These are phyloP conservation scores for Pythium plurisporium DNA, from an alignment of 352 stramenopile genomes.

Conservation along the genomic window DNA sequence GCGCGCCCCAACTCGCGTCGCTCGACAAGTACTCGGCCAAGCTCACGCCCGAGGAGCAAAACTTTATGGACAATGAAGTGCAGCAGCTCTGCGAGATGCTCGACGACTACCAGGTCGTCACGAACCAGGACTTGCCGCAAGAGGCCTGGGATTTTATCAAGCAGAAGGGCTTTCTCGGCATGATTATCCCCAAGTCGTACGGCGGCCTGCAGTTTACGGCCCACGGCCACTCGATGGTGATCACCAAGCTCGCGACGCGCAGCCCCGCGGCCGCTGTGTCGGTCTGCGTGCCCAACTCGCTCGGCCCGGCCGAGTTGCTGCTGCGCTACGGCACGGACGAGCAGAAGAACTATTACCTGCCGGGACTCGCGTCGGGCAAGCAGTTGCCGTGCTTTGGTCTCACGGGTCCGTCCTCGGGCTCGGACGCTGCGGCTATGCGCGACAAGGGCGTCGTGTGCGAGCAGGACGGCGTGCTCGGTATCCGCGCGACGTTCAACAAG, in stretches of 20 bases:
- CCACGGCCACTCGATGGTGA: slow-evolving; percentile 89
- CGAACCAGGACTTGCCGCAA: slow-evolving; percentile 88
- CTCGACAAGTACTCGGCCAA: slow-evolving; percentile 94
- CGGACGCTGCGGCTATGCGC: slow-evolving; percentile 94
- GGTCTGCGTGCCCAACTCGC: slow-evolving; percentile 96
- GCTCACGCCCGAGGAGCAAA: slow-evolving; percentile 90
- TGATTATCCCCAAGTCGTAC: slow-evolving; percentile 98
- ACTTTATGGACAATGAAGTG: slow-evolving; percentile 96
- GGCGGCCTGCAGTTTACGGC: slow-evolving; percentile 87
- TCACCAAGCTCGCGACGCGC: slow-evolving; percentile 92
- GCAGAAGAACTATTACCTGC: slow-evolving; percentile 96
- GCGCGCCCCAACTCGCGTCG: slow-evolving; percentile 87
- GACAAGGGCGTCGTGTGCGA: slow-evolving; percentile 93
- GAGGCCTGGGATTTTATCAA: slow-evolving; percentile 96
- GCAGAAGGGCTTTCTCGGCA: slow-evolving; percentile 94
- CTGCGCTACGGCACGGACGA: slow-evolving; percentile 94
- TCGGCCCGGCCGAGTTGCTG: slow-evolving; percentile 95
- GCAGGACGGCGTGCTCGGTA: slow-evolving; percentile 93
- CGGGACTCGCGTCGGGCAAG: slow-evolving; percentile 90
- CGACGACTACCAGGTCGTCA: slow-evolving; percentile 94
- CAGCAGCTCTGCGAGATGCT: slow-evolving; percentile 94
- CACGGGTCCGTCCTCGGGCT: slow-evolving; percentile 93
- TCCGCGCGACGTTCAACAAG: slow-evolving; percentile 97
- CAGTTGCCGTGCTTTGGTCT: slow-evolving; percentile 97
- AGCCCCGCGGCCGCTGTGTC: slow-evolving; percentile 89